Evolutionary conservation across 495 filamentous ascomycete species (phyloP), one percentile per base, ranked within the genome.

Genomic region (Tuber calosporum): DNA sequence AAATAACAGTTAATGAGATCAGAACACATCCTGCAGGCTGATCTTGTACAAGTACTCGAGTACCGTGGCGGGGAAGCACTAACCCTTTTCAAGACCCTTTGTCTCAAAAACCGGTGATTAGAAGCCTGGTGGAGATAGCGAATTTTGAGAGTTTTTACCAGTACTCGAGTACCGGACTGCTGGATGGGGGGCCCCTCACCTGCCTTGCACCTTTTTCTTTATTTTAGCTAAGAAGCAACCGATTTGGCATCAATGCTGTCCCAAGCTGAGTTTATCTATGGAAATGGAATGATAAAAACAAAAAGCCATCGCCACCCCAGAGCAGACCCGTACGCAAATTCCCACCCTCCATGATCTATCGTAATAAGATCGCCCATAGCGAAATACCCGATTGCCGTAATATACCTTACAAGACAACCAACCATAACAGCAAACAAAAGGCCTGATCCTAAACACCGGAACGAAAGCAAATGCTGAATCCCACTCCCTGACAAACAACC

Each of bases 361-460:
- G 26, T 62, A 62, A 15, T 30, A 62, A 30, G 53, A 62, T 13
- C 53, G n/a, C 2, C 26, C 53, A 62, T 62, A 4, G 53, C 53
- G 26, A 62, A 62, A 62, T 62, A 34, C 53, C 53, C 53, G 13
- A 34, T 62, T 34, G 53, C 53, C 53, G 13, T 62, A 62, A 2
- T 26, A 62, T 30, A 62, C 53, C 53, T 17, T 34, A 34, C 53
- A 62, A 34, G 53, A 34, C 53, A 17, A 1, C 53, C 26, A 58
- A 62, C 53, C 53, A 62, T 62, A 62, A 62, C 53, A 62, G 53
- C 53, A 62, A 62, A 62, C 53, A 62, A 62, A 62, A 62, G 53
- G 26, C 53, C 53, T 62, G 53, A 62, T 62, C 53, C 53, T 34
- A 62, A 62, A 62, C 53, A 62, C 53, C 53, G 53, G 53, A 62